Conservation (phyloP, 805 yeast species). For the Barnettozyma pratensis region DNA sequence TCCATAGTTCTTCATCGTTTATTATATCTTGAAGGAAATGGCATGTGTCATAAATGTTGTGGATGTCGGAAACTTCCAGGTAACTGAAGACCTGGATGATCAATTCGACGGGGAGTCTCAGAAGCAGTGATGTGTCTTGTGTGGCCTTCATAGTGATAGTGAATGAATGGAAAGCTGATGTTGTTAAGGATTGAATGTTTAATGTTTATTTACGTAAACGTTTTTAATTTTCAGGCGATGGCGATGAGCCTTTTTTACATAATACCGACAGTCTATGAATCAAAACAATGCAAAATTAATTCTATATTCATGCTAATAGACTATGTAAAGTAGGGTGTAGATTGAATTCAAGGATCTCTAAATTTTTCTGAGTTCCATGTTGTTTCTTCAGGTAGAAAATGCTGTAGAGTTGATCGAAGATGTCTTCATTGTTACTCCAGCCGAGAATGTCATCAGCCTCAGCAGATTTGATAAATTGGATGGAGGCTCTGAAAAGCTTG, state of each 20-base stretch:
- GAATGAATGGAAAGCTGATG: no score
- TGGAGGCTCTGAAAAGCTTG: neutral
- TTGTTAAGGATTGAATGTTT: no score
- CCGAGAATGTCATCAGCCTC: constrained; percentile 4
- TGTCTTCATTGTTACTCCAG: constrained; percentile 5
- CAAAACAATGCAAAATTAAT: neutral
- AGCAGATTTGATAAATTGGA: neutral
- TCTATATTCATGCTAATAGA: neutral
- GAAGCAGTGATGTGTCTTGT: neutral
- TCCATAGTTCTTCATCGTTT: constrained; percentile 39
- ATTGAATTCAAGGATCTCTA: neutral
- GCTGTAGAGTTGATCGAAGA: constrained; percentile 2
- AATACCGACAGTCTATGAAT: no score
- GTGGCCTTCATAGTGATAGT: neutral
- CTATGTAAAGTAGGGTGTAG: constrained; percentile 1
- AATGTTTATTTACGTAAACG: neutral
- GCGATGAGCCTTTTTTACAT: no score
- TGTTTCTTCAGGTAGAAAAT: neutral
- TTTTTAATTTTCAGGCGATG: no score
- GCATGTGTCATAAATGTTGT: constrained; percentile 28
- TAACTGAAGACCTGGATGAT: constrained; percentile 27
- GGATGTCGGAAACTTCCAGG: constrained; percentile 32
- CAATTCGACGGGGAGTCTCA: neutral
- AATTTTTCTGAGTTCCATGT: neutral
- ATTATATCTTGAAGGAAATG: constrained; percentile 25